These are phyloP conservation scores for Fusarium domesticum DNA, from an alignment of 2,329 filamentous ascomycete genomes.

Conservation along the genomic window DNA sequence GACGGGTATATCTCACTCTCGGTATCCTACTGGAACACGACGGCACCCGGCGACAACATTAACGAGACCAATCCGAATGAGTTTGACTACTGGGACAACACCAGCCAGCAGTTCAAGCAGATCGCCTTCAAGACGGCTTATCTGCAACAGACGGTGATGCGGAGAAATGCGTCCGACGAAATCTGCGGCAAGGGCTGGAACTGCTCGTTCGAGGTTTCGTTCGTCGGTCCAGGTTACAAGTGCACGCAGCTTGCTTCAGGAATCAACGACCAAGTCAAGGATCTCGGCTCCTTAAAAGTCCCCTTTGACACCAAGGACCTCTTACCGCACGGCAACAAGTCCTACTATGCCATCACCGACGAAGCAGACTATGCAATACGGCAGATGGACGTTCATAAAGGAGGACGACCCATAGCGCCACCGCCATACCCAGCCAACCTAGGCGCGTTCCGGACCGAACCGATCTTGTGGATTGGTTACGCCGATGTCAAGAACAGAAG, in stretches of 20 bases:
- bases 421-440: slow-evolving; percentile 22
- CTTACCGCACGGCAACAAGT: slow-evolving; percentile 19
- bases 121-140: slow-evolving; percentile 22
- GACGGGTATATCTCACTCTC: slow-evolving; percentile 16
- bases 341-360: slow-evolving; percentile 20
- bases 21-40: slow-evolving; percentile 22
- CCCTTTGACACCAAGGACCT: slow-evolving; percentile 22
- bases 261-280: slow-evolving; percentile 8
- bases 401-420: slow-evolving; percentile 12
- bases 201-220: slow-evolving; percentile 22
- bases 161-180: slow-evolving; percentile 10
- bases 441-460: slow-evolving; percentile 23
- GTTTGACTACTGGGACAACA: slow-evolving; percentile 24
- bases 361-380: slow-evolving; percentile 23
- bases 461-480: slow-evolving; percentile 27
- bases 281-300: slow-evolving; percentile 15
- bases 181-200: slow-evolving; percentile 28
- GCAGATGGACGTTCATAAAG: slow-evolving; percentile 5
- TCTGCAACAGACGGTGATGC: slow-evolving; percentile 17
- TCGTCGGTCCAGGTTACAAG: slow-evolving; percentile 24
- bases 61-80: slow-evolving; percentile 11
- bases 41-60: not conserved
- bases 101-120: slow-evolving; percentile 18
- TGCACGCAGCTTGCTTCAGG: slow-evolving; percentile 18
- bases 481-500: slow-evolving; percentile 19